These are phyloP conservation scores for Talaromyces ruber DNA, from an alignment of 495 filamentous ascomycete species.

Conservation along the genomic window DNA sequence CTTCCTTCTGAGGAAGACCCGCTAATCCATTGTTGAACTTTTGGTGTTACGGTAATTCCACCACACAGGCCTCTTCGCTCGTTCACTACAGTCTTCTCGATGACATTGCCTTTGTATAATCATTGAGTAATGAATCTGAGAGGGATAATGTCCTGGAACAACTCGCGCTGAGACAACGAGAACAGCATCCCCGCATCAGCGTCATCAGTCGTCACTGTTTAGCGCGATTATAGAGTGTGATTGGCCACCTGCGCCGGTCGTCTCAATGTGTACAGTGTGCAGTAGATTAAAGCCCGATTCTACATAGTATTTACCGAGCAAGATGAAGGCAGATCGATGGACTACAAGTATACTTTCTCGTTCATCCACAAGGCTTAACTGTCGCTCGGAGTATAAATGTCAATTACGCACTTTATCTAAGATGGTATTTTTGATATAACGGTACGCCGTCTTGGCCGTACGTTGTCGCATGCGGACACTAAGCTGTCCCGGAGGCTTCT, in stretches of 20 bases:
- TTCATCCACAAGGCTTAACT: background rate
- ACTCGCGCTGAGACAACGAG: background rate
- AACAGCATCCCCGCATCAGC: background rate
- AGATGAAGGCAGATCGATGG: background rate
- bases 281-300: background rate
- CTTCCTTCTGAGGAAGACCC: background rate
- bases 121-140: background rate
- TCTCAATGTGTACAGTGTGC: background rate
- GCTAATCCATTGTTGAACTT: background rate
- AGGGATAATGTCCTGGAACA: background rate
- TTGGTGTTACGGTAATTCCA: background rate
- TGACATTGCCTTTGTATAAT: background rate
- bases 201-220: background rate
- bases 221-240: background rate
- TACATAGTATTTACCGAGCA: background rate
- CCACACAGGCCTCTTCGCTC: background rate
- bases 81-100: background rate
- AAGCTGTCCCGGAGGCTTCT: background rate
- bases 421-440: background rate
- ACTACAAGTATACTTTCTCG: background rate
- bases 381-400: background rate
- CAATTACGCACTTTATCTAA: background rate
- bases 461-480: background rate
- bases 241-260: background rate
- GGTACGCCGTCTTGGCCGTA: background rate